Base-by-base conservation (phyloP, 306 rosid genomes). In the Albizia julibrissin region DNA sequence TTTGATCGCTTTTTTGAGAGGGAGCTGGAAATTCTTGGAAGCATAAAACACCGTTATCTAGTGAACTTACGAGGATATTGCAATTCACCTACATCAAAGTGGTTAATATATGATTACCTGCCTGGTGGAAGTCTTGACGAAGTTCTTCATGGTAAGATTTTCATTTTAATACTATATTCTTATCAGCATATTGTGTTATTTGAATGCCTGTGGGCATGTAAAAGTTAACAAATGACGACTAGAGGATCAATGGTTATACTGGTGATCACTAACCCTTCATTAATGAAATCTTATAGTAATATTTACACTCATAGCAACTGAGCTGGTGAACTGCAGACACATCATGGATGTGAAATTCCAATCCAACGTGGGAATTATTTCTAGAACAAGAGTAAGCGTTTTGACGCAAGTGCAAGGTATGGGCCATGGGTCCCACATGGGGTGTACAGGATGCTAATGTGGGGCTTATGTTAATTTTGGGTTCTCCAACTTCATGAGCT, bases 11-110 rank as follows among this genome's bases (percentile, higher is more conserved):
- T 93, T 89, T 96, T 96, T 52, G 98, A 92, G 92, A 93, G 99
- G 86, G 98, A 96, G 89, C 98, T 96, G 83, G 92, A 90, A 83
- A 96, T 96, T 87, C 98, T 96, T 85, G 99, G 99, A 82, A 92
- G 99, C 89, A 90, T 96, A 82, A 96, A 96, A 72, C 98, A 96
- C 75, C 95, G 97, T 56, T 92, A 91, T 89, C 91, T 96, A n/a
- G 99, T 96, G 81, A 96, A 96, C 84, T 91, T 96, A 85, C 89
- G 97, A 79, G 99, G 99, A 21, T 96, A 96, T 87, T 96, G 98
- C 89, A 96, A 96, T 83, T 96, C 99, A 82, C 98, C 99, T 43
- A 88, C 98, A 40, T 93, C 98, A 76, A 96, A 96, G 88, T 88
- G 91, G 86, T 91, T 96, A 80, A 93, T 96, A 84, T 96, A 96